Base-by-base conservation (phyloP, 306 rosid genomes). In the Vigna angularis region DNA sequence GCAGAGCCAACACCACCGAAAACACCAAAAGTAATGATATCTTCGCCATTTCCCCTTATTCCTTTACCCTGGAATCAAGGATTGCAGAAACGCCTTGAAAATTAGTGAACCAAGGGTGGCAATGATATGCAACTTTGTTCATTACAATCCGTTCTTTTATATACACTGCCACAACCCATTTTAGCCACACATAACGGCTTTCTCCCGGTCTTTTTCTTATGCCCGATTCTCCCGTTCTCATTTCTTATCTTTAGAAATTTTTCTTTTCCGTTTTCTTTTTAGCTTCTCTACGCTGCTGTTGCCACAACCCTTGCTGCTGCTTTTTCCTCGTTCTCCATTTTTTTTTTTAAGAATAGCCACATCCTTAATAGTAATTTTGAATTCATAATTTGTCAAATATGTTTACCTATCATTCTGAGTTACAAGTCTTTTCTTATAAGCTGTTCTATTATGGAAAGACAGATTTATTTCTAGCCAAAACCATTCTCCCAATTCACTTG, bases 31-130 rank as follows among this genome's bases (percentile, higher is more conserved):
- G 48, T 15, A 68, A 57, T 17, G 67, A 30, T 45, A 65, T 16
- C 55, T 73, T 82, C 0, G 78, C 84, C 91, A 87, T 87, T 30
- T 68, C 26, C 24, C 77, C 44, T 57, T 49, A 13, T 3, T 75
- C 53, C 56, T 9, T 48, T 20, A 3, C 26, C 26, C 12, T 3
- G 65, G 48, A 68, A 49, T 44, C 55, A 26, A 49, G 12, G 48
- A 40, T 22, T 42, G 32, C 10, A 34, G 1, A 53, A 56, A 57
- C 72, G 50, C 76, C 72, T 48, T 47, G 11, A 57, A 32, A 67
- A 72, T 9, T 50, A 56, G 2, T 44, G 9, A 68, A 68, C 77
- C 75, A 55, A 63, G 66, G 81, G 73, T 70, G 40, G 65, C 79
- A 82, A 57, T 11, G 18, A 58, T 26, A 40, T 72, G 83, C 77